Evolutionary conservation across 2,329 filamentous ascomycete species (phyloP).

Genomic region (Aspergillus hiratsukae): DNA sequence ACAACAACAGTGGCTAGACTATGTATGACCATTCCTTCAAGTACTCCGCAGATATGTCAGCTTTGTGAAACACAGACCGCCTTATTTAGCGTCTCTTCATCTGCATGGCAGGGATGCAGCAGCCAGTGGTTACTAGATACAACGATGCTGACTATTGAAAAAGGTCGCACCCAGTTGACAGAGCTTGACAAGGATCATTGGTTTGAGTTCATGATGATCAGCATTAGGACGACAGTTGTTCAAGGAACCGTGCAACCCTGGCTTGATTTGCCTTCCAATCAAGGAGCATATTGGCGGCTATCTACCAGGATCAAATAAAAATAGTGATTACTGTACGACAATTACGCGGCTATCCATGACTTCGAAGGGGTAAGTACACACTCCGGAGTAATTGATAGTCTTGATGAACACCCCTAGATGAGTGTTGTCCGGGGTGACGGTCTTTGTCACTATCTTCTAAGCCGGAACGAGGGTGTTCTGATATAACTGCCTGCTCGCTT

Average conservation of each 20-base stretch:
- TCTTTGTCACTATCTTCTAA: neutral
- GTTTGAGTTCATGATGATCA: conserved; percentile 4
- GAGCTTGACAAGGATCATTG: conserved; percentile 4
- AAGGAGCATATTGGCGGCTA: neutral
- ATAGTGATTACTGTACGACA: neutral
- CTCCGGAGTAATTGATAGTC: neutral
- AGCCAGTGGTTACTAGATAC: neutral
- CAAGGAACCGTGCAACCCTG: conserved; percentile 8
- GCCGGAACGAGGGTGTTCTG: neutral
- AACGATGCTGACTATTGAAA: neutral
- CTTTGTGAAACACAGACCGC: neutral
- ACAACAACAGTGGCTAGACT: neutral
- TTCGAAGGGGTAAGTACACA: neutral
- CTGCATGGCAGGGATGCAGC: neutral
- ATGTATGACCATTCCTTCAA: neutral
- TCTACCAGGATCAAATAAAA: neutral
- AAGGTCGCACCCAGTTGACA: neutral
- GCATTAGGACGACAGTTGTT: conserved; percentile 4
- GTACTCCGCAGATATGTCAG: neutral
- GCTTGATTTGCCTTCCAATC: neutral
- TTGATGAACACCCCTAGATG: neutral
- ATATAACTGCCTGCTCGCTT: neutral
- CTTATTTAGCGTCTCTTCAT: neutral
- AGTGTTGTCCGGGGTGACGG: neutral
- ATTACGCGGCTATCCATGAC: neutral